Evolutionary conservation across 2,329 filamentous ascomycete species (phyloP).

Genomic region (Volutella citrinella): DNA sequence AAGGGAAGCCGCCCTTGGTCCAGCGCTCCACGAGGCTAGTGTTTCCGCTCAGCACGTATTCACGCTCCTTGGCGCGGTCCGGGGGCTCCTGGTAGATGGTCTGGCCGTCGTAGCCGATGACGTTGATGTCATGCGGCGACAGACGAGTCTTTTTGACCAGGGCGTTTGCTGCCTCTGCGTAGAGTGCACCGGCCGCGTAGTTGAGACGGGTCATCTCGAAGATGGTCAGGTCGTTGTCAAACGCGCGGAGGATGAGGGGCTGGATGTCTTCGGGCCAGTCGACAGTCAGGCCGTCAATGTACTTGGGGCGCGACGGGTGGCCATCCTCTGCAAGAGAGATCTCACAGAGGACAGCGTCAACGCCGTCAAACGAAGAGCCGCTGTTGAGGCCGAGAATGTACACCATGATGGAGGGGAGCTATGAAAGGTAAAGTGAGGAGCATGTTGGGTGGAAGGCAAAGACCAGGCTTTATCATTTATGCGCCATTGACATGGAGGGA

Average conservation of each 20-base stretch:
- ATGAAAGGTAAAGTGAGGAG: too few relatives aligned
- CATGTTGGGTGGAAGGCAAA: too few relatives aligned
- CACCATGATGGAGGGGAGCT: background rate
- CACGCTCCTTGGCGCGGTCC: conserved; percentile 18
- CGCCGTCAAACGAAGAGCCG: conserved; percentile 28
- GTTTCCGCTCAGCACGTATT: conserved; percentile 17
- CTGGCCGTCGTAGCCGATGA: conserved; percentile 29
- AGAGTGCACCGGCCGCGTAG: conserved; percentile 26
- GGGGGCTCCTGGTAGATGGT: conserved; percentile 30
- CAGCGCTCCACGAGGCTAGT: conserved; percentile 24
- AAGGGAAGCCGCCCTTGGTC: conserved; percentile 25
- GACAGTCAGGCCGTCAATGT: conserved; percentile 24
- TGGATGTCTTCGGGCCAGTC: conserved; percentile 28
- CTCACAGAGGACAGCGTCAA: conserved; percentile 27
- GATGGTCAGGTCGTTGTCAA: conserved; percentile 24
- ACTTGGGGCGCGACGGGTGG: conserved; percentile 24
- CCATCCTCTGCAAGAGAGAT: conserved; percentile 26
- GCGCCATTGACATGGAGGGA: background rate
- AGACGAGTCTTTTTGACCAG: conserved; percentile 18
- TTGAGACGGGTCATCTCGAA: conserved; percentile 28
- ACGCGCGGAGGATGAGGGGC: conserved; percentile 21
- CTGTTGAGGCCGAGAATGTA: conserved; percentile 31
- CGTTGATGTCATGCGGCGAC: conserved; percentile 23
- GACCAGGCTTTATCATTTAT: too few relatives aligned
- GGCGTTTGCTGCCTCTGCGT: conserved; percentile 25